Conservation (phyloP, 106 monocot genomes). For the Ottelia alismoides region DNA sequence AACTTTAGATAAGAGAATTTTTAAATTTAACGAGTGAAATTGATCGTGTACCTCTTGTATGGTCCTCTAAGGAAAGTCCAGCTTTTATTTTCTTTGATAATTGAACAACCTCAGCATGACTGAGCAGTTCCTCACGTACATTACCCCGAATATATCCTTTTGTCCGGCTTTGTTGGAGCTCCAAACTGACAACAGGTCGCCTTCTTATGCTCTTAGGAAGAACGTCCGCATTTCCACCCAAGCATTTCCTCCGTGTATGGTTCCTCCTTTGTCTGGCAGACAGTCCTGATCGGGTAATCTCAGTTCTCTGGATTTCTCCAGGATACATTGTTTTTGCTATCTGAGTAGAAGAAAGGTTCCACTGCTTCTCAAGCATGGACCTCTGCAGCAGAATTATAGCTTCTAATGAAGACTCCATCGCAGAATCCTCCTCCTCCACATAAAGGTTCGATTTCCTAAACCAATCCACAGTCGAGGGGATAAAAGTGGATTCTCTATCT, state of each 20-base stretch:
- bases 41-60: slow-evolving; percentile 7
- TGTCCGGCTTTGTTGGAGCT: slow-evolving; percentile 5
- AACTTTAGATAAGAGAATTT: background rate
- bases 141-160: slow-evolving; percentile 20
- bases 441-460: slow-evolving; percentile 8
- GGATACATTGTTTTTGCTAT: slow-evolving; percentile 4
- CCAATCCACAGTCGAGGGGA: slow-evolving; percentile 19
- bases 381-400: slow-evolving; percentile 73
- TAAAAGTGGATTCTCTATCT: slow-evolving; percentile 19
- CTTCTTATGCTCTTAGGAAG: background rate
- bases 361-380: slow-evolving; percentile 97
- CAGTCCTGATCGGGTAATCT: slow-evolving; percentile 48
- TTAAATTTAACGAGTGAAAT: background rate
- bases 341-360: slow-evolving; percentile 57
- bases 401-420: slow-evolving; percentile 70
- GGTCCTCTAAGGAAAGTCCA: slow-evolving; percentile 22
- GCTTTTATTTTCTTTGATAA: slow-evolving; percentile 18
- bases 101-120: slow-evolving; percentile 19
- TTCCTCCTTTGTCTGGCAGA: slow-evolving; percentile 64
- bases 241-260: slow-evolving; percentile 14
- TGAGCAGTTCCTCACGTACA: slow-evolving; percentile 17
- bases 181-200: slow-evolving; percentile 3
- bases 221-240: slow-evolving; percentile 6
- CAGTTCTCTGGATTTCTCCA: slow-evolving; percentile 14
- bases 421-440: slow-evolving; percentile 20